Evolutionary conservation across 306 rosid genomes (phyloP).

Genomic region (Quercus ilex): DNA sequence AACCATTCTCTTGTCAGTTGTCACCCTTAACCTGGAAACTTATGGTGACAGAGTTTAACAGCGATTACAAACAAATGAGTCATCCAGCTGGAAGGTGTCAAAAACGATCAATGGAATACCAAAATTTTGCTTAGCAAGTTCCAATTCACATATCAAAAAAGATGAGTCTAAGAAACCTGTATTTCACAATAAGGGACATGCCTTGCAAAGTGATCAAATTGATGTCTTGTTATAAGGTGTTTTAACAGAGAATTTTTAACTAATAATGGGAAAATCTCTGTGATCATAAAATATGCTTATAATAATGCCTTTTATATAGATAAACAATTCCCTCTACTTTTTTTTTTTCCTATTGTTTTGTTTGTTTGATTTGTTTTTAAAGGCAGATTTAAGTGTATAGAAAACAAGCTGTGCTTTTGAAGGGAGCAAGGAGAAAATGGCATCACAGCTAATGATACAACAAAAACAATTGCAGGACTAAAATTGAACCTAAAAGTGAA

Average conservation of each 20-base stretch:
- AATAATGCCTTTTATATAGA: neutral
- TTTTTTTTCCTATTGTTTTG: neutral
- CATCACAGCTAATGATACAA: neutral
- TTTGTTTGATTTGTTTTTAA: neutral
- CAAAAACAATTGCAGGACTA: neutral
- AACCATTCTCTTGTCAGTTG: neutral
- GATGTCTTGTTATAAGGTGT: neutral
- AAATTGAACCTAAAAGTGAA: neutral
- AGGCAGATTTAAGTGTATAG: neutral
- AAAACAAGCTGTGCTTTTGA: neutral
- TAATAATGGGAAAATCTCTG: neutral
- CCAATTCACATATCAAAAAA: neutral
- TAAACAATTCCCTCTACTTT: neutral
- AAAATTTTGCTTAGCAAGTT: neutral
- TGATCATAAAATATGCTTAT: neutral
- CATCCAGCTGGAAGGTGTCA: neutral
- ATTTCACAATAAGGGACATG: neutral
- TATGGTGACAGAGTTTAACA: neutral
- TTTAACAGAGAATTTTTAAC: neutral
- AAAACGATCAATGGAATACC: neutral
- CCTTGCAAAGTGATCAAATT: neutral
- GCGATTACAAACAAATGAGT: neutral
- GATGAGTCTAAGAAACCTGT: neutral
- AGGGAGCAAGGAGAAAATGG: too few species aligned
- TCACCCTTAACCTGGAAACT: neutral